These are phyloP conservation scores for Schizothecium vesticola DNA, from an alignment of 495 filamentous ascomycete species.

Conservation along the genomic window DNA sequence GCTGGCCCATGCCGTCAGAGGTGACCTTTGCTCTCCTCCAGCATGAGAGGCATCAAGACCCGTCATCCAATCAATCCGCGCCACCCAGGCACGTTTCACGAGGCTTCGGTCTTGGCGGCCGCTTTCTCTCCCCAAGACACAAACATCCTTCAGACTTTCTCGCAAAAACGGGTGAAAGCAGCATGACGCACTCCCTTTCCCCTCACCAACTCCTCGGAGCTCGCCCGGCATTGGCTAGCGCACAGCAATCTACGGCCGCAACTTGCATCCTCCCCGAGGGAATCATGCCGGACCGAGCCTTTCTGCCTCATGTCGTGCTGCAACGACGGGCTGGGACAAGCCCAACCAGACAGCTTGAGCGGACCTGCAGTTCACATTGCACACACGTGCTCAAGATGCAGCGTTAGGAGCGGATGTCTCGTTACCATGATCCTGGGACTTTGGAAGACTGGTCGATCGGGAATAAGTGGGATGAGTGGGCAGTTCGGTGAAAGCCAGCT, in stretches of 20 bases:
- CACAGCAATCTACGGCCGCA: neutral
- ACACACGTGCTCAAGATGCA: constrained; percentile 3
- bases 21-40: neutral
- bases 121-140: neutral
- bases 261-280: neutral
- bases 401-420: neutral
- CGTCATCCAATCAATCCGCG: neutral
- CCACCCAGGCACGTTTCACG: neutral
- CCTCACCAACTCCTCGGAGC: neutral
- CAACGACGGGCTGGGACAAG: neutral
- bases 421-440: constrained; percentile 2
- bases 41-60: neutral
- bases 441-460: neutral
- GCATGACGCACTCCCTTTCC: neutral
- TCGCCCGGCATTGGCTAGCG: neutral
- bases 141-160: neutral
- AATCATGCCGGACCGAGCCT: neutral
- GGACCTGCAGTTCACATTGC: neutral
- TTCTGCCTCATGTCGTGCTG: neutral
- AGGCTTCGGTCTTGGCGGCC: neutral
- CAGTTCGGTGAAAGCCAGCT: neutral
- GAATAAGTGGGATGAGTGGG: neutral
- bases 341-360: neutral
- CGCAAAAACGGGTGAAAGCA: neutral
- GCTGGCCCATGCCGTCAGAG: neutral